A percentile compares a stretch with the other conserved stretches of the same genome.
phyloP scores from a whole-genome alignment of 2,329 filamentous ascomycete genomes.

The Scolecobasidium constrictum region DNA sequence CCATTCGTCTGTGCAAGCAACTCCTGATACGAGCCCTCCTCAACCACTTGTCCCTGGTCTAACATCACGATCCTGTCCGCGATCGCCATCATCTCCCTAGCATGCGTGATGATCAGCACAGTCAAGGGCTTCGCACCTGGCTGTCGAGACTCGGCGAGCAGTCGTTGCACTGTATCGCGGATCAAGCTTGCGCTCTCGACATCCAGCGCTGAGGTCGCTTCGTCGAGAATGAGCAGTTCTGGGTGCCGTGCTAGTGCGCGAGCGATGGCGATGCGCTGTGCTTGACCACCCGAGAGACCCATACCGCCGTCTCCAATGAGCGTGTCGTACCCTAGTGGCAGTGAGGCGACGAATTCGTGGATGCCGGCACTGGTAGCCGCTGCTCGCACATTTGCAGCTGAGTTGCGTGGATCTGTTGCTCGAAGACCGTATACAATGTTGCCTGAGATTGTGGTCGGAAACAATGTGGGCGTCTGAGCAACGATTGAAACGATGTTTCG shows the following conservation, averaged over 20 bases:
- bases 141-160: conserved; percentile 31
- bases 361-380: conserved; percentile 51
- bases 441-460: conserved; percentile 62
- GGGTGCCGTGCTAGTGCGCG: conserved; percentile 64
- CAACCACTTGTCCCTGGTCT: conserved; percentile 55
- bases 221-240: conserved; percentile 68
- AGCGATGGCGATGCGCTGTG: conserved; percentile 71
- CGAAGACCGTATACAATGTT: conserved; percentile 75
- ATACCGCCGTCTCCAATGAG: conserved; percentile 66
- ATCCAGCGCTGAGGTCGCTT: conserved; percentile 77
- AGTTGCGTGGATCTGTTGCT: conserved; percentile 25
- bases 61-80: conserved; percentile 63
- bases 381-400: conserved; percentile 32
- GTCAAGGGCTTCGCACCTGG: conserved; percentile 39
- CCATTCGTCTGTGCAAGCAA: conserved; percentile 36
- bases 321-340: conserved; percentile 63
- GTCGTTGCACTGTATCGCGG: conserved; percentile 45
- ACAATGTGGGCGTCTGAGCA: conserved; percentile 61
- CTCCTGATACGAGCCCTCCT: conserved; percentile 55
- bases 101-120: conserved; percentile 74
- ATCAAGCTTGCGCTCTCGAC: conserved; percentile 54
- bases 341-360: conserved; percentile 62
- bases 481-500: conserved; percentile 56
- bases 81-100: conserved; percentile 73
- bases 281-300: conserved; percentile 67